These are phyloP conservation scores for Cercospora nicotianae DNA, from an alignment of 2,329 filamentous ascomycete genomes.

Conservation along the genomic window DNA sequence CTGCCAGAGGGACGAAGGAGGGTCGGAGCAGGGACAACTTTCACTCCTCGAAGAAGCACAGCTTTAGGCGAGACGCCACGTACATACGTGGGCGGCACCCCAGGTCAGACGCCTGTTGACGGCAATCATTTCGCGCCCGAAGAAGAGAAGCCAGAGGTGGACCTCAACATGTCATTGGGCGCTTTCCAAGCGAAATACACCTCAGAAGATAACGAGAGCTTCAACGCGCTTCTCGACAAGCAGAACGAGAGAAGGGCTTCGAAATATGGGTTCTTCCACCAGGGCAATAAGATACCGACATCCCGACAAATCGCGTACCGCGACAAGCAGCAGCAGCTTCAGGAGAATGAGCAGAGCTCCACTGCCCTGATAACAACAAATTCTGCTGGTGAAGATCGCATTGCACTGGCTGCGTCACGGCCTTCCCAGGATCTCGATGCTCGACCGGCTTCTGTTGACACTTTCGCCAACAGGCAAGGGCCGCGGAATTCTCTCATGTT, in stretches of 20 bases:
- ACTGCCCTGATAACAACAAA: constrained; percentile 31
- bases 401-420: constrained; percentile 39
- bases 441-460: constrained; percentile 73
- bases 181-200: constrained; percentile 92
- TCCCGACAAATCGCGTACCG: constrained; percentile 61
- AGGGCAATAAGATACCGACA: constrained; percentile 75
- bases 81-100: constrained; percentile 71
- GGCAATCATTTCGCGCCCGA: constrained; percentile 36
- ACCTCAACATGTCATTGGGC: constrained; percentile 77
- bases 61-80: constrained; percentile 49
- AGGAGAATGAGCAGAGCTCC: constrained; percentile 42
- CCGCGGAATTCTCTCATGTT: constrained; percentile 91
- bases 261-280: constrained; percentile 87
- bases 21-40: constrained; percentile 42
- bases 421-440: constrained; percentile 62
- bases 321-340: constrained; percentile 61
- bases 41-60: constrained; percentile 34
- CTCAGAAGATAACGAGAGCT: constrained; percentile 96
- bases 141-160: constrained; percentile 55
- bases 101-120: constrained; percentile 53
- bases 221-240: constrained; percentile 86
- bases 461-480: constrained; percentile 61
- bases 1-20: constrained; percentile 53
- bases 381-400: constrained; percentile 29
- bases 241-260: constrained; percentile 82